Conservation (phyloP, 192 early-diverging fungal genomes). For the Backusella macrospora region DNA sequence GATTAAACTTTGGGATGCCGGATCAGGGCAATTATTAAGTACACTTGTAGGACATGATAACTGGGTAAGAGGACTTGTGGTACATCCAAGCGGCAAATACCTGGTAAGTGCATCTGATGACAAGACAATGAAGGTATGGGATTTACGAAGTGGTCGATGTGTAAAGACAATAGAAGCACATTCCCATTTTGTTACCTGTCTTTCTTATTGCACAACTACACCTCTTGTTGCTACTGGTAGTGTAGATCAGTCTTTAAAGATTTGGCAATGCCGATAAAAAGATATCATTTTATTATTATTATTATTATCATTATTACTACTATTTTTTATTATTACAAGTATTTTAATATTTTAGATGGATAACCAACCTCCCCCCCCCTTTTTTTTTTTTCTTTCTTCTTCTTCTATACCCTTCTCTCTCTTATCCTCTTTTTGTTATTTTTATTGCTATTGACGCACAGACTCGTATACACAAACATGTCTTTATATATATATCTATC, state of each 20-base stretch:
- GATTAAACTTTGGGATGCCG: constrained; percentile 83
- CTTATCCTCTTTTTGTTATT: background rate
- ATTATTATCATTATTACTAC: background rate
- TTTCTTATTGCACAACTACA: constrained; percentile 65
- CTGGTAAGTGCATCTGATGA: constrained; percentile 88
- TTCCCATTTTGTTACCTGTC: constrained; percentile 86
- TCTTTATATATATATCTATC: background rate
- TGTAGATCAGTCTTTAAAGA: constrained; percentile 74
- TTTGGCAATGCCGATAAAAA: constrained; percentile 73
- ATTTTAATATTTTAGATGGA: constrained; percentile 11
- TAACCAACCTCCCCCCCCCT: background rate
- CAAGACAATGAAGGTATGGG: constrained; percentile 90
- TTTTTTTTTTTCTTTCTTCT: background rate
- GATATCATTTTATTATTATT: background rate
- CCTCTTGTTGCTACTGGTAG: constrained; percentile 85
- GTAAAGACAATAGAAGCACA: constrained; percentile 85
- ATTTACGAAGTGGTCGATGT: constrained; percentile 82
- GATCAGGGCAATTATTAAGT: constrained; percentile 66
- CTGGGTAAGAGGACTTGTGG: constrained; percentile 86
- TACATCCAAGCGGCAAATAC: constrained; percentile 84
- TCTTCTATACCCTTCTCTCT: background rate
- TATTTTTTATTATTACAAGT: constrained; percentile 6
- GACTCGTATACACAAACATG: constrained; percentile 6
- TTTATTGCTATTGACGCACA: constrained; percentile 1
- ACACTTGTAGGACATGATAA: constrained; percentile 89